A percentile compares a stretch with the other conserved stretches of the same genome.
phyloP scores from a whole-genome alignment of 495 filamentous ascomycete species.

The Daldinia loculata region DNA sequence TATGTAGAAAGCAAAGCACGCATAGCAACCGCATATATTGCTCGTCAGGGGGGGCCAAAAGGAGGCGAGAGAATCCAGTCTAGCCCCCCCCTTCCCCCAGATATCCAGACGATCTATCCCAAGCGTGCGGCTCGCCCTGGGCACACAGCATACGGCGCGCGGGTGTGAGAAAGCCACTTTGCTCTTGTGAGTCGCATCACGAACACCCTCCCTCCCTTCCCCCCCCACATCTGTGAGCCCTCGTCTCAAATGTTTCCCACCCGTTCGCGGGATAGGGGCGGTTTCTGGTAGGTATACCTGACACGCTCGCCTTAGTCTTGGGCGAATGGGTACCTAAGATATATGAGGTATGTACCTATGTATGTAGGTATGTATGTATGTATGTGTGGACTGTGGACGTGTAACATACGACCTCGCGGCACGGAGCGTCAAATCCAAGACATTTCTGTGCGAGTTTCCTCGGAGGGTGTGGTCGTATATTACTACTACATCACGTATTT shows the following conservation, averaged over 20 bases:
- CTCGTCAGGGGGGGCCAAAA: background rate
- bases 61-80: background rate
- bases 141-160: background rate
- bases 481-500: background rate
- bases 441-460: background rate
- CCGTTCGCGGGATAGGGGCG: no score
- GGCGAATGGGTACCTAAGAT: background rate
- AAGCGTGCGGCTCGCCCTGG: background rate
- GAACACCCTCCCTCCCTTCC: no score
- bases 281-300: no score
- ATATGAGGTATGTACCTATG: background rate
- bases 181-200: background rate
- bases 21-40: slow-evolving; percentile 1
- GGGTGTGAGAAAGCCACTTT: background rate
- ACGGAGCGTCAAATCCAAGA: slow-evolving; percentile 12
- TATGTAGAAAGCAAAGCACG: background rate
- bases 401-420: slow-evolving; percentile 1
- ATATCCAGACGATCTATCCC: background rate
- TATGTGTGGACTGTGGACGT: background rate
- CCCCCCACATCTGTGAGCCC: no score
- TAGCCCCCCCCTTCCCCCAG: background rate
- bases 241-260: no score
- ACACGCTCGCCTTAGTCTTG: background rate
- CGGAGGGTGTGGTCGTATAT: slow-evolving; percentile 11
- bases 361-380: background rate